phyloP scores from a whole-genome alignment of 2,329 filamentous ascomycete genomes.

The Diplodia mutila region DNA sequence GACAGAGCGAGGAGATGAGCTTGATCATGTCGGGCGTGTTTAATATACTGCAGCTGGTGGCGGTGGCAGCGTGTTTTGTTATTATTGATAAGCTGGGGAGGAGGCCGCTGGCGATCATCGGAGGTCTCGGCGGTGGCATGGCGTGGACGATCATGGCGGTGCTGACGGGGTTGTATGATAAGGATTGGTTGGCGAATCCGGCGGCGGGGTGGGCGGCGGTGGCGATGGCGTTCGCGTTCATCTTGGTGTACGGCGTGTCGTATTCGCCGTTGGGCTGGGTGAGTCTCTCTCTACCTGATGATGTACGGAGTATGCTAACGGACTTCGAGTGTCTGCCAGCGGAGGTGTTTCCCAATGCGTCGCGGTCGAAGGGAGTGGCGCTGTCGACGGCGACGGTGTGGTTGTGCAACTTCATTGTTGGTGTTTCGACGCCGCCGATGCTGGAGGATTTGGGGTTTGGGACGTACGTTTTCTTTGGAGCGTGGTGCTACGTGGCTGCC shows the following conservation, averaged over 20 bases:
- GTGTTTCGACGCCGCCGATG: conserved; percentile 67
- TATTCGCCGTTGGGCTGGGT: conserved; percentile 38
- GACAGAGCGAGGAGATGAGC: conserved; percentile 40
- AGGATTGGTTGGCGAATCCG: conserved; percentile 55
- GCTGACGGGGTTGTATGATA: conserved; percentile 57
- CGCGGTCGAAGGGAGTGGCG: conserved; percentile 49
- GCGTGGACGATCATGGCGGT: conserved; percentile 56
- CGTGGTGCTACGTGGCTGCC: conserved; percentile 40
- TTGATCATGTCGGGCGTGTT: conserved; percentile 33
- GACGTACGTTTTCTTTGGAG: conserved; percentile 43
- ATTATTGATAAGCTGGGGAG: conserved; percentile 31
- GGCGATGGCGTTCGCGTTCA: conserved; percentile 51
- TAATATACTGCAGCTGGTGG: conserved; percentile 43
- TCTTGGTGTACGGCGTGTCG: conserved; percentile 59
- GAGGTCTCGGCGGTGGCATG: conserved; percentile 31
- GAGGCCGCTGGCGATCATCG: conserved; percentile 26
- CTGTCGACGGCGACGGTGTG: conserved; percentile 67
- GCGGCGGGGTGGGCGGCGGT: conserved; percentile 57
- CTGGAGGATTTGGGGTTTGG: conserved; percentile 60
- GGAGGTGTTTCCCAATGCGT: conserved; percentile 25
- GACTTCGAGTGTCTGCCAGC: conserved; percentile 11
- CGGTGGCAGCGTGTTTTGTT: conserved; percentile 24
- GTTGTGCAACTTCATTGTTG: conserved; percentile 65
- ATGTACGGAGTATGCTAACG: no score
- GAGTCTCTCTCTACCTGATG: no score